Evolutionary conservation across 202 grass and related monocot genomes (phyloP).

Genomic region (Dendrocalamus latiflorus): DNA sequence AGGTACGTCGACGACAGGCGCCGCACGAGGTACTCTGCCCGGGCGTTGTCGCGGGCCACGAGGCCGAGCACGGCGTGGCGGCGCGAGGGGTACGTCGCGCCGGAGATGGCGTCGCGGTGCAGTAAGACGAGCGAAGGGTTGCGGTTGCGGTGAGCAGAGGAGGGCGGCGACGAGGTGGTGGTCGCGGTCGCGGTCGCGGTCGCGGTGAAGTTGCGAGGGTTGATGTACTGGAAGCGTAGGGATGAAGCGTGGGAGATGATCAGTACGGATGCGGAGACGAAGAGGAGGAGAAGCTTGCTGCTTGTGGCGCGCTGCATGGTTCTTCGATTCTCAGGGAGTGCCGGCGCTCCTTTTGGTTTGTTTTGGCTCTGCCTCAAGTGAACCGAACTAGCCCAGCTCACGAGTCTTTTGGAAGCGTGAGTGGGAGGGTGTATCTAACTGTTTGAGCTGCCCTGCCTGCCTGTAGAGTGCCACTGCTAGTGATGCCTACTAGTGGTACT

Average conservation of each 20-base stretch:
- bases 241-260: constrained; percentile 15
- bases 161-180: not conserved
- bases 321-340: no score
- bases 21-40: constrained; percentile 14
- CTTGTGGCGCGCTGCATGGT: constrained; percentile 30
- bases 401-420: not conserved
- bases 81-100: constrained; percentile 27
- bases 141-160: not conserved
- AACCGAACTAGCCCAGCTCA: not conserved
- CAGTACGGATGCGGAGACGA: not conserved
- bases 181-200: not conserved
- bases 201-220: constrained; percentile 28
- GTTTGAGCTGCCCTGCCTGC: constrained; percentile 23
- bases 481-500: no score
- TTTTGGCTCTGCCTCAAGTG: not conserved
- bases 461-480: no score
- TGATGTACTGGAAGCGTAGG: constrained; percentile 48
- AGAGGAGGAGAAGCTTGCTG: constrained; percentile 21
- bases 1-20: constrained; percentile 36
- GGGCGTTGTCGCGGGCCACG: constrained; percentile 38
- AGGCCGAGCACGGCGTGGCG: constrained; percentile 29
- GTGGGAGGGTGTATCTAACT: constrained; percentile 32
- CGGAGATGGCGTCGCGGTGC: constrained; percentile 46
- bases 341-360: not conserved
- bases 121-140: constrained; percentile 31